phyloP scores from a whole-genome alignment of 805 yeast species.

The Yueomyces sinensis region DNA sequence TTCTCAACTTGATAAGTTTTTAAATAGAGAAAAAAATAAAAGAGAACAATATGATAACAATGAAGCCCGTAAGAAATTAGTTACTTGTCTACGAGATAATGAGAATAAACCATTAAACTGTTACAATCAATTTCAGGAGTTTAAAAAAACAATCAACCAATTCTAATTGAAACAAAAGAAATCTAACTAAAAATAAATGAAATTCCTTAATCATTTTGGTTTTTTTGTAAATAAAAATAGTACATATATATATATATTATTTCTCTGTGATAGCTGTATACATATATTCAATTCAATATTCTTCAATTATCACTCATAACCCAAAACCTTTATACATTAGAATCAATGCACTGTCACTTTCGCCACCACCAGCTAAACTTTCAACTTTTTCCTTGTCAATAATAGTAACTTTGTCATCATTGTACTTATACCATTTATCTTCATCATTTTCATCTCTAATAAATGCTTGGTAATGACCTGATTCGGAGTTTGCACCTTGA shows the following conservation, averaged over 20 bases:
- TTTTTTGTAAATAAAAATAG: neutral
- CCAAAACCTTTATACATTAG: slow-evolving; percentile 78
- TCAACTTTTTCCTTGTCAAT: slow-evolving; percentile 79
- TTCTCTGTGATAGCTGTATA: neutral
- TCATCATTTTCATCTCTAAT: slow-evolving; percentile 63
- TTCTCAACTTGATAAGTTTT: slow-evolving; percentile 25
- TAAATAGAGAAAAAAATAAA: slow-evolving; percentile 20
- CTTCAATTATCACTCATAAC: too few species aligned
- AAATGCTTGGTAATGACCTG: slow-evolving; percentile 94
- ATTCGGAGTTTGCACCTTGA: slow-evolving; percentile 89
- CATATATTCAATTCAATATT: neutral
- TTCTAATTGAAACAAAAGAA: too few species aligned
- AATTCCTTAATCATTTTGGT: too few species aligned
- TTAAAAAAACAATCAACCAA: slow-evolving; percentile 31
- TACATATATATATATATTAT: too few species aligned
- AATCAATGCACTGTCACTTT: slow-evolving; percentile 88
- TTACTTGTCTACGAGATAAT: slow-evolving; percentile 45
- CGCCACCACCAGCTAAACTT: slow-evolving; percentile 91
- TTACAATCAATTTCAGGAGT: slow-evolving; percentile 65
- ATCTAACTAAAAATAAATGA: too few species aligned
- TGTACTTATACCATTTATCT: slow-evolving; percentile 85
- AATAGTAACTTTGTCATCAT: slow-evolving; percentile 75
- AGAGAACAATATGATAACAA: slow-evolving; percentile 20
- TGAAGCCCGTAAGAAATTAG: slow-evolving; percentile 32
- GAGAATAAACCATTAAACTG: slow-evolving; percentile 61